Base-by-base conservation (phyloP, 1,284 basidiomycete species). In the Sutorius eximius region DNA sequence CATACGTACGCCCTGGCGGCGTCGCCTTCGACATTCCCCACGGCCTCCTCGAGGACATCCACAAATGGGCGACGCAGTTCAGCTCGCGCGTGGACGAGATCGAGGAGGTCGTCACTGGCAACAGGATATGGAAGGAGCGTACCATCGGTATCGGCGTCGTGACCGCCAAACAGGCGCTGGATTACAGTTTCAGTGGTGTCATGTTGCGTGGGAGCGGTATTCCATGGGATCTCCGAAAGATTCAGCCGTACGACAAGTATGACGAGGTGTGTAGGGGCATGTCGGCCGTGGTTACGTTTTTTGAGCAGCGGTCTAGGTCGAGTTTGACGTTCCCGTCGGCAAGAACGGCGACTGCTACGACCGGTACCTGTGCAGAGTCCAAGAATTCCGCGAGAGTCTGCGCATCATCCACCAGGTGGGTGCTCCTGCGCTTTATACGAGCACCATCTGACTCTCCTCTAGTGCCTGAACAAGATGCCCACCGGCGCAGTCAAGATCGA, bases 321-420 rank as follows among this genome's bases (percentile, higher is more conserved):
- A 99, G 69, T 98, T 99, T 67, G 95, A 99, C 67, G 79, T 99
- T 37, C 96, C 97, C 18, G 88, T 99, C 44, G 96, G 96, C 55
- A 91, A 89, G 80, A 94, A 96, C 64, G 97, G 96, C 44, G 96
- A 99, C 73, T 98, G 96, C 77, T 99, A 94, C 71, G 94, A 96
- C 74, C 84, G 89, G 52, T 98, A 98, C 77, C 79, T 98, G 49
- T 98, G 95, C 75, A 92, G 97, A 76, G 89, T 98, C 7, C 95
- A 99, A 73, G 96, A 99, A 75, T 97, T 98, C 88, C 82, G 96
- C 64, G 95, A 98, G 80, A 92, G 89, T 57, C 76, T 99, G 60
- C 81, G 86, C 46, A 99, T 99, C 73, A 89, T 99, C 70, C 79
- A 83, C 68, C 91, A 93, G 76, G 85, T 81, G 56, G 37, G 68